Conservation (phyloP, 345 rosid species). For the Rubroshorea leprosula region DNA sequence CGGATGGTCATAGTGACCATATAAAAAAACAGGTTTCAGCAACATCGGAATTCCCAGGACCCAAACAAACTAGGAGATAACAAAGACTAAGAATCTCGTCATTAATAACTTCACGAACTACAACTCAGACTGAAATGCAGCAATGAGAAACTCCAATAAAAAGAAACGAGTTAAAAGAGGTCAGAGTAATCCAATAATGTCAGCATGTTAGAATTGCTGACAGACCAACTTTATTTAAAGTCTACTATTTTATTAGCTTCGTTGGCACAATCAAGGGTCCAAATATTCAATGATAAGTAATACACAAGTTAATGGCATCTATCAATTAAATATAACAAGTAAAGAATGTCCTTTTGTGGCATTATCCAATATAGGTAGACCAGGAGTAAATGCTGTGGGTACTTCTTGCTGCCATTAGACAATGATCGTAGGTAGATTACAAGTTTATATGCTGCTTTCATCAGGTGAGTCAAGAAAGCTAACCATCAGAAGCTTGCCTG, state of each 20-base stretch:
- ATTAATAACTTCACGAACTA: too few relatives aligned
- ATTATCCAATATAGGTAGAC: constrained; percentile 14
- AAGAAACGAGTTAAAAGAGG: too few relatives aligned
- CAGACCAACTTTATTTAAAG: background rate
- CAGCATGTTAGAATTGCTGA: background rate
- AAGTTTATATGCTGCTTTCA: too few relatives aligned
- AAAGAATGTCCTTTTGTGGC: constrained; percentile 14
- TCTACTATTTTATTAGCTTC: constrained; percentile 7
- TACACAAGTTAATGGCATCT: constrained; percentile 14
- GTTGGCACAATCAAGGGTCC: constrained; percentile 4
- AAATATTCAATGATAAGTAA: background rate
- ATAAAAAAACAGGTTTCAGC: too few relatives aligned
- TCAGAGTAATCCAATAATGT: too few relatives aligned
- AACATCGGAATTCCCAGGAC: too few relatives aligned
- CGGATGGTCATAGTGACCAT: too few relatives aligned
- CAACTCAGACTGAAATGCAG: too few relatives aligned
- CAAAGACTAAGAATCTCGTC: too few relatives aligned
- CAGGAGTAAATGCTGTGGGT: background rate
- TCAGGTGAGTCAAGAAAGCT: too few relatives aligned
- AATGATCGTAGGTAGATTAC: background rate
- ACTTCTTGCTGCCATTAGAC: constrained; percentile 12
- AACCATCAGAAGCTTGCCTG: background rate
- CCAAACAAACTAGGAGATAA: too few relatives aligned
- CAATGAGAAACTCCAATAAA: too few relatives aligned
- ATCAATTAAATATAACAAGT: constrained; percentile 18